Conservation (phyloP, 176 grass and related monocot species). For the Tillandsia fasciculata region DNA sequence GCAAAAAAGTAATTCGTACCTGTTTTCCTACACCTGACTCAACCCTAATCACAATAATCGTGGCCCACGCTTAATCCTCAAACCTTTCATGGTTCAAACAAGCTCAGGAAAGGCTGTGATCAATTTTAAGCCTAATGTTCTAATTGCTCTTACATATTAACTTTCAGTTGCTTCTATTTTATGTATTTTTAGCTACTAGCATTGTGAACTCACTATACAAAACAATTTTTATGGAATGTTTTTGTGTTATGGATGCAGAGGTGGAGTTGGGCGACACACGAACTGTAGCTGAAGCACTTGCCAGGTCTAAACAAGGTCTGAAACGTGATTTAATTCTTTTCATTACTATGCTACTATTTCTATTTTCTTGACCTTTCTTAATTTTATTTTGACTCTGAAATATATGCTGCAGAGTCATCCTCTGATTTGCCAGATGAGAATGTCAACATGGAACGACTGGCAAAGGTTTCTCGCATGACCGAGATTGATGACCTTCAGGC, state of each 20-base stretch:
- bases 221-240: neutral
- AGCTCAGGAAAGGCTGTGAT: too few relatives aligned
- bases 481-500: conserved; percentile 87
- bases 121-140: too few relatives aligned
- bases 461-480: conserved; percentile 76
- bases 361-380: conserved; percentile 1
- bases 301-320: conserved; percentile 71
- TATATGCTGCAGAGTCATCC: conserved; percentile 41
- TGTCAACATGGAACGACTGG: conserved; percentile 35
- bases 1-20: too few relatives aligned
- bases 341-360: conserved; percentile 9
- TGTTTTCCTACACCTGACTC: too few relatives aligned
- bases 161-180: neutral
- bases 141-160: too few relatives aligned
- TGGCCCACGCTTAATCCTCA: too few relatives aligned
- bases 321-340: conserved; percentile 8
- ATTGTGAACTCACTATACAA: neutral
- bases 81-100: too few relatives aligned
- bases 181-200: neutral
- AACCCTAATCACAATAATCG: too few relatives aligned
- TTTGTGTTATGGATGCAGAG: conserved; percentile 37
- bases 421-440: conserved; percentile 47
- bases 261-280: conserved; percentile 65
- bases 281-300: conserved; percentile 82
- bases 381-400: conserved; percentile 16